Conservation (phyloP, 139 green algal species). For the Ettlia oleoabundans region DNA sequence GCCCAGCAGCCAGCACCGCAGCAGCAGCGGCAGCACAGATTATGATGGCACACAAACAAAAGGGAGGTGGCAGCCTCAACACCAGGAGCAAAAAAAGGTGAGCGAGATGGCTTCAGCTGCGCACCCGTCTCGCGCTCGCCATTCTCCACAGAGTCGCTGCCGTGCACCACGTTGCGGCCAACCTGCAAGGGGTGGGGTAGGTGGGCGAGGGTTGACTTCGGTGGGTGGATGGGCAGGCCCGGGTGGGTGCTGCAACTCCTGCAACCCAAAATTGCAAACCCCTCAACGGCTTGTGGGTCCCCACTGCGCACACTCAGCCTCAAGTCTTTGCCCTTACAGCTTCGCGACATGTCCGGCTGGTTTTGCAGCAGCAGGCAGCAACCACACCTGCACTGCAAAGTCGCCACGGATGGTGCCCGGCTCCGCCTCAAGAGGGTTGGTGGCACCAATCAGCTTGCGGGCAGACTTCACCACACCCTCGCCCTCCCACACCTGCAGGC, state of each 20-base stretch:
- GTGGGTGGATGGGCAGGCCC: neutral
- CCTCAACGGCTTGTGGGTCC: neutral
- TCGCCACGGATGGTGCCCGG: conserved; percentile 93
- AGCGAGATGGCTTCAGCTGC: neutral
- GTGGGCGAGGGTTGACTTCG: neutral
- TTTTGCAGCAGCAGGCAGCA: no score
- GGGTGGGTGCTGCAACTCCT: no score
- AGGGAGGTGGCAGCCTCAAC: no score
- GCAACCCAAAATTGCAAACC: neutral
- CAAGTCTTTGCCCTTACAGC: no score
- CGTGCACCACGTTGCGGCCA: conserved; percentile 96
- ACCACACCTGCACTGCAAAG: conserved; percentile 84
- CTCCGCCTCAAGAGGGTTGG: conserved; percentile 92
- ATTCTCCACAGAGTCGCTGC: conserved; percentile 90
- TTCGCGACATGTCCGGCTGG: no score
- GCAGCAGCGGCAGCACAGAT: neutral
- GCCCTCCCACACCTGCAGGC: conserved; percentile 92
- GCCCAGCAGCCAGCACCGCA: no score
- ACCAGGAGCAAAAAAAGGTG: neutral
- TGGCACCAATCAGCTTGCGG: conserved; percentile 78
- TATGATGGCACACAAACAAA: no score
- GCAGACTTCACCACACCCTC: conserved; percentile 91
- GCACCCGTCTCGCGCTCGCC: conserved; percentile 88
- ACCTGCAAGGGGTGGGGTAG: conserved; percentile 77
- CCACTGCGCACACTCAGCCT: neutral